Evolutionary conservation across 805 yeast species (phyloP).

Genomic region (Candida manassasensis): DNA sequence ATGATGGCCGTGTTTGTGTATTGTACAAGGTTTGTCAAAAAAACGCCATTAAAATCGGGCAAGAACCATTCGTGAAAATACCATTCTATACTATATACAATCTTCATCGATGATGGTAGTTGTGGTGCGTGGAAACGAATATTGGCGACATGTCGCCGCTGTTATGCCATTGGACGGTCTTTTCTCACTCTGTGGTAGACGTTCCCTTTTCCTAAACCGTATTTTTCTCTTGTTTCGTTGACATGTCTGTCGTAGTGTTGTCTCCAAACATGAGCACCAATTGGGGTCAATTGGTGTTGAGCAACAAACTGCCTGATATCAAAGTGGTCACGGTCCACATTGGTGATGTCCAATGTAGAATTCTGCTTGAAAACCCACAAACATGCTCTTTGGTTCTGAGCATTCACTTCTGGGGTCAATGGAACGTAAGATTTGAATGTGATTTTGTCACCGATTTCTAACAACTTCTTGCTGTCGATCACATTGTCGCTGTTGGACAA

Average conservation of each 20-base stretch:
- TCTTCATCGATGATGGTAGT: no score
- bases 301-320: constrained; percentile 67
- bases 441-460: constrained; percentile 28
- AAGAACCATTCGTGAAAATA: no score
- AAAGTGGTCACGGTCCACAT: constrained; percentile 46
- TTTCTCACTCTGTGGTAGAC: constrained; percentile 64
- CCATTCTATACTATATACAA: no score
- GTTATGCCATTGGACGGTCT: constrained; percentile 1
- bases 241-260: constrained; percentile 76
- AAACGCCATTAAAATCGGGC: no score
- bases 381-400: constrained; percentile 75
- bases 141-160: not conserved
- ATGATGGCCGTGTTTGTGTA: no score
- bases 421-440: constrained; percentile 62
- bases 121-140: no score
- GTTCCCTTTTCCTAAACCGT: constrained; percentile 70
- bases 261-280: constrained; percentile 94
- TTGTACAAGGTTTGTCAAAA: no score
- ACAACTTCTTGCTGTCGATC: constrained; percentile 42
- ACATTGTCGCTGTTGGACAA: constrained; percentile 54
- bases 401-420: constrained; percentile 85
- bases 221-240: constrained; percentile 58
- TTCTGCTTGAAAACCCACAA: constrained; percentile 88
- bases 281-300: constrained; percentile 54
- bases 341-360: constrained; percentile 14